phyloP scores from a whole-genome alignment of 2,329 filamentous ascomycete genomes.

The Zymoseptoria crescenta region DNA sequence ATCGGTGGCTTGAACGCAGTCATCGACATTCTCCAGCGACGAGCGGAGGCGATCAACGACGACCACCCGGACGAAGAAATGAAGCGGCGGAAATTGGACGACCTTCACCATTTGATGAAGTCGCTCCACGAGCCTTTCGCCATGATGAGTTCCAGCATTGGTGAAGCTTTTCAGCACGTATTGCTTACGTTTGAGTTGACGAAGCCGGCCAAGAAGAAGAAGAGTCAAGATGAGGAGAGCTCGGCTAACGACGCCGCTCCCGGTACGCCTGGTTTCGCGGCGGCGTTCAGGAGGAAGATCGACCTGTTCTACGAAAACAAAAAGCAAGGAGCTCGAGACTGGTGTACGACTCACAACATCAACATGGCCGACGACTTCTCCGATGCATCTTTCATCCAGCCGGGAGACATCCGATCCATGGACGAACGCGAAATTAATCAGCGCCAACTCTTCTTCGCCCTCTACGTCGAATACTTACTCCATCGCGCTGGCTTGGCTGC shows the following conservation, averaged over 20 bases:
- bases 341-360: conserved; percentile 41
- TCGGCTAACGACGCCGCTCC: conserved; percentile 40
- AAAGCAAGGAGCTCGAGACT: conserved; percentile 49
- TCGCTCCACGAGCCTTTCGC: conserved; percentile 61
- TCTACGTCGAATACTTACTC: conserved; percentile 63
- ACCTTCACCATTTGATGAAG: conserved; percentile 60
- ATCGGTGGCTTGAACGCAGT: conserved; percentile 60
- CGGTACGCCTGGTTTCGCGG: conserved; percentile 52
- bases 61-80: conserved; percentile 13
- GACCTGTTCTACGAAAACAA: conserved; percentile 48
- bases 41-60: conserved; percentile 45
- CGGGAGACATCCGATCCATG: conserved; percentile 41
- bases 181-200: conserved; percentile 48
- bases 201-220: conserved; percentile 25
- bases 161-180: conserved; percentile 59
- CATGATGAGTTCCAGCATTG: conserved; percentile 53
- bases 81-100: conserved; percentile 20
- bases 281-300: conserved; percentile 47
- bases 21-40: conserved; percentile 61
- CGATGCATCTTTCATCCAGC: conserved; percentile 41
- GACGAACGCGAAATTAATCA: conserved; percentile 56
- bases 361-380: conserved; percentile 46
- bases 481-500: conserved; percentile 52
- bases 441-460: conserved; percentile 61
- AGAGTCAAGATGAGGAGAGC: conserved; percentile 31